A percentile compares a stretch with the other conserved stretches of the same genome.
Conservation (phyloP, 2,329 filamentous ascomycete species). For the Claviceps pazoutovae region DNA sequence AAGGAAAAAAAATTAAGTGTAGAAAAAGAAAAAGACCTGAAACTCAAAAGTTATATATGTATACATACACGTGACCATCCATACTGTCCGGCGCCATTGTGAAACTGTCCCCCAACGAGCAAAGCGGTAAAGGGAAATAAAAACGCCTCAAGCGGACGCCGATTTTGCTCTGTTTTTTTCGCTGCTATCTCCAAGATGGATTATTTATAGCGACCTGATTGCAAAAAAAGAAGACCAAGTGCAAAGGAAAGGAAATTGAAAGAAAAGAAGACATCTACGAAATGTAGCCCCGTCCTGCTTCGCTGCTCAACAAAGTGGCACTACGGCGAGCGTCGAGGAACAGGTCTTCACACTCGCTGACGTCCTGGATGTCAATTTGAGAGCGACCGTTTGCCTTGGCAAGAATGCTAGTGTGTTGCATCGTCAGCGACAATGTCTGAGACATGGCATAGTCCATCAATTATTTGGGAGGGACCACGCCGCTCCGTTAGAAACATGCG, state of each 20-base stretch:
- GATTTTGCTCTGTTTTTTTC: not conserved
- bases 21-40: not conserved
- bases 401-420: constrained; percentile 50
- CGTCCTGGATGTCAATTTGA: constrained; percentile 64
- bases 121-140: not conserved
- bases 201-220: not conserved
- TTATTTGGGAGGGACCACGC: not conserved
- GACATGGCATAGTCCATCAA: constrained; percentile 5
- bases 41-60: not conserved
- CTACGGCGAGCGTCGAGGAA: constrained; percentile 74
- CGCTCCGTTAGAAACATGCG: not conserved
- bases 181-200: not conserved
- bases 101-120: not conserved
- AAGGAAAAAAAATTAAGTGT: not conserved
- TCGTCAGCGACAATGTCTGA: constrained; percentile 21
- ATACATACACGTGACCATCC: not conserved
- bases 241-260: not conserved
- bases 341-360: constrained; percentile 68
- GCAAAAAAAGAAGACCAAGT: not conserved
- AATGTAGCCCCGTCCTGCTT: constrained; percentile 51
- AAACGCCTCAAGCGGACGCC: not conserved
- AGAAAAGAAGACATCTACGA: constrained; percentile 22
- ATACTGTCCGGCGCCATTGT: not conserved
- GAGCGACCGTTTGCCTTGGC: constrained; percentile 68
- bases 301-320: constrained; percentile 51